Percentiles rank a stretch among this genome's conserved stretches.
Evolutionary conservation across 495 filamentous ascomycete genomes (phyloP).

Genomic region (Trichodelitschia bisporula): DNA sequence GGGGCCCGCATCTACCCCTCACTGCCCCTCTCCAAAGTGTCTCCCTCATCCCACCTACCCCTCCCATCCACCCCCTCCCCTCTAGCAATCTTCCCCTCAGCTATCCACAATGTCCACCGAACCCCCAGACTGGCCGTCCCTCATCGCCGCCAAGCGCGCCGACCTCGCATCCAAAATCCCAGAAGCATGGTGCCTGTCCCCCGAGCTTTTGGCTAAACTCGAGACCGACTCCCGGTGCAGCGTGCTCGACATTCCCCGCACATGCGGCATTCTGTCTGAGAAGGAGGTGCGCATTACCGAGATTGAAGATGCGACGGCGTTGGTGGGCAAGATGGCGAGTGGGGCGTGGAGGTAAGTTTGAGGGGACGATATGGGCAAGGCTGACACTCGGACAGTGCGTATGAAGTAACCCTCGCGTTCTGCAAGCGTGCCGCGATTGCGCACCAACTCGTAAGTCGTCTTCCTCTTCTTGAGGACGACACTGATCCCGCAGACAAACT

Average conservation of each 20-base stretch:
- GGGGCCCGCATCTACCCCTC: no score
- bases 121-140: neutral
- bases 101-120: neutral
- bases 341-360: no score
- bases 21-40: no score
- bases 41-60: no score
- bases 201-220: neutral
- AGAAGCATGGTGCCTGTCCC: neutral
- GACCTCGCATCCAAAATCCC: neutral
- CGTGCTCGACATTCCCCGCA: neutral
- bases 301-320: constrained; percentile 2
- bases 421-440: constrained; percentile 20
- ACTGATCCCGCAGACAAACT: neutral
- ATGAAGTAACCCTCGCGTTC: constrained; percentile 24
- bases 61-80: no score
- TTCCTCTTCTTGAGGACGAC: neutral
- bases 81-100: no score
- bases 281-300: constrained; percentile 1
- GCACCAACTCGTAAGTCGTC: constrained; percentile 14
- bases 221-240: neutral
- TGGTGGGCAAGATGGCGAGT: constrained; percentile 10
- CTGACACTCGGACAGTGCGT: constrained; percentile 18
- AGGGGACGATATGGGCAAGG: no score
- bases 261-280: constrained; percentile 1
- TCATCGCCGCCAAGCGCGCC: neutral